These are phyloP conservation scores for Puccinia polysora DNA, from an alignment of 1,284 basidiomycete genomes.

Conservation along the genomic window DNA sequence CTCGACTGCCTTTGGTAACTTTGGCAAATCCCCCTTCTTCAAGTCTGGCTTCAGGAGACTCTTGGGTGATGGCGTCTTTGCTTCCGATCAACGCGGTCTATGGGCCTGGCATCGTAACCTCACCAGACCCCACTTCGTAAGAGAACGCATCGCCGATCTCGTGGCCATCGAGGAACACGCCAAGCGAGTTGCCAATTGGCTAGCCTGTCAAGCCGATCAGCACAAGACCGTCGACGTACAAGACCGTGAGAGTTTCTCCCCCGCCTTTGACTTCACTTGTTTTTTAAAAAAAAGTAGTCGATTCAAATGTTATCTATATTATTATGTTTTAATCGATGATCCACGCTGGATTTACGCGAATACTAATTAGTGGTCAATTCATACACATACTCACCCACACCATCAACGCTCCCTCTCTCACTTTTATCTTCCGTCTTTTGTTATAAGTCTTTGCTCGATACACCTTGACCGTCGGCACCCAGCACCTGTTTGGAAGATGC, in stretches of 20 bases:
- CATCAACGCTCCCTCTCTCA: too few species aligned
- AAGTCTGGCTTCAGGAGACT: constrained; percentile 13
- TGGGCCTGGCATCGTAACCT: constrained; percentile 61
- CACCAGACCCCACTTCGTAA: constrained; percentile 68
- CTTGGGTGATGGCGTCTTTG: constrained; percentile 14
- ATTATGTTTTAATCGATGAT: too few species aligned
- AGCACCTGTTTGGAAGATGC: constrained; percentile 56
- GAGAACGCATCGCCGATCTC: constrained; percentile 66
- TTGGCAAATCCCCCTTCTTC: constrained; percentile 27
- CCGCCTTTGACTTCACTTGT: background rate
- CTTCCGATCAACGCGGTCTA: background rate
- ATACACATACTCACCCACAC: too few species aligned
- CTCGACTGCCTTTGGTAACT: constrained; percentile 30
- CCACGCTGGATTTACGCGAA: too few species aligned
- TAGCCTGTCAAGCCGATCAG: constrained; percentile 48
- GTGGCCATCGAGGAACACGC: constrained; percentile 63
- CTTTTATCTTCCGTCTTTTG: too few species aligned
- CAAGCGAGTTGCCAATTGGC: constrained; percentile 57
- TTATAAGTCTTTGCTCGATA: constrained; percentile 67
- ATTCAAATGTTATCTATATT: background rate
- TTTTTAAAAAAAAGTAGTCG: constrained; percentile 11
- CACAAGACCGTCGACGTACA: constrained; percentile 17
- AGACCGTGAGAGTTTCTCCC: constrained; percentile 3
- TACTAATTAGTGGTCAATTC: too few species aligned
- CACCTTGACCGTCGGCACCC: constrained; percentile 65